Evolutionary conservation across 1,139 yeast species (phyloP), one percentile per base, ranked within the genome.

Genomic region (Nakaseomyces kungkrabaensis): DNA sequence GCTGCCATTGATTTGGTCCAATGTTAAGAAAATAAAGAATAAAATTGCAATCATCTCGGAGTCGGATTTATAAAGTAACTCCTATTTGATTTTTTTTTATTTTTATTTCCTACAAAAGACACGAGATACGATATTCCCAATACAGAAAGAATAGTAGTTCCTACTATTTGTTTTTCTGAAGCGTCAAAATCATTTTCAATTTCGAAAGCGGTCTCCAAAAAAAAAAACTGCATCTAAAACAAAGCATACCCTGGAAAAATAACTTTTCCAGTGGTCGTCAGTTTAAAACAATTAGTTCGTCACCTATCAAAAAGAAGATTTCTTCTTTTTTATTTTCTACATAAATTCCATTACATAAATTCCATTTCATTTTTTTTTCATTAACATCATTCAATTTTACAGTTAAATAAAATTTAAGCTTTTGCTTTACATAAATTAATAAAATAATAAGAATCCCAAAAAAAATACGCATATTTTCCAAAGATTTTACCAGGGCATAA

Each of bases 1-100:
- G 73, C 74, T 56, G 71, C 83, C 63, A 80, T 84, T 63, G 82
- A 81, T 66, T 75, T 84, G 62, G 75, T 81, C 58, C 57, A 67
- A 48, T 84, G 90, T 74, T 83, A 76, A 68, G 32, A 9, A 26
- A 43, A 34, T 11, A 31, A 34, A 29, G 7, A 8, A 10, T 34
- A 8, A 34, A 34, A 3, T 3, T 17, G 22, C 22, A 17, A 17
- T 17, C 22, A 17, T 17, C 22, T 10, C 37, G 17, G 37, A 29
- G 10, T 34, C 11, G 4, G 3, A 8, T 34, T 34, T 34, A 29
- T 29, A 29, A 7, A 29, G 22, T 29, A 29, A 8, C 11, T n/a
- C 37, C 37, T 34, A 2, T 34, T 34, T n/a, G n/a, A 9, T 34
- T 34, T 34, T 34, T 34, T n/a, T 34, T 34, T 34, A 10, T 24